Base-by-base conservation (phyloP, 2,329 filamentous ascomycete species). In the Botryotinia convoluta region DNA sequence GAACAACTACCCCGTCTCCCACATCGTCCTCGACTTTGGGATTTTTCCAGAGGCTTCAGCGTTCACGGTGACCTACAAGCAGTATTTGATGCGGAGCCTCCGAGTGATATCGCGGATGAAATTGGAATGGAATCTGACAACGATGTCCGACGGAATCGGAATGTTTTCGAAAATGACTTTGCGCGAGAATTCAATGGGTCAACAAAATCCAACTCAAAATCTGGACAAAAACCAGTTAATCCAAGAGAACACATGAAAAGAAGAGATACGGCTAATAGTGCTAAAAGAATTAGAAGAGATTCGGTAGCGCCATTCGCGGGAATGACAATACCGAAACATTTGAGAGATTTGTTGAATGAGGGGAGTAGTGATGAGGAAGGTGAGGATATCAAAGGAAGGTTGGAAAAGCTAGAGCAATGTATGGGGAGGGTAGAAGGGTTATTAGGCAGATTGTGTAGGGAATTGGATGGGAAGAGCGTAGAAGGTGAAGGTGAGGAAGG, bases 51-150 rank as follows among this genome's bases (percentile, higher is more conserved):
- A 9, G 76, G 77, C 16, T 80, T 81, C 59, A 77, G 75, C 22
- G 77, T 79, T 16, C 79, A 81, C 48, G 79, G 77, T 20, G 80
- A 80, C 63, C 78, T 81, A 45, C 76, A 79, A 70, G 78, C 79
- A 4, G 79, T 81, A 0, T 81, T 81, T 74, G 80, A 81, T 39
- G 64, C 70, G 0, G 80, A 79, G 44, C 80, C 79, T 20, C 77
- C 80, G 4, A 61, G 74, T 26, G 70, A 74, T 20, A 72, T 80
- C 6, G 76, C 79, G 44, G 74, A 76, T 42, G 70, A 79, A 70
- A 78, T 79, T 42, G 64, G 71, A 22, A 63, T 72, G 16, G 77
- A 76, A 26, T 75, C 29, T 3, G 68, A 60, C 22, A 70, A 44
- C 4, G 68, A 61, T 26, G 29, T 44, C 10, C 37, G 39, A 42